phyloP scores from a whole-genome alignment of 2,329 filamentous ascomycete species.

The Delphinella strobiligena region DNA sequence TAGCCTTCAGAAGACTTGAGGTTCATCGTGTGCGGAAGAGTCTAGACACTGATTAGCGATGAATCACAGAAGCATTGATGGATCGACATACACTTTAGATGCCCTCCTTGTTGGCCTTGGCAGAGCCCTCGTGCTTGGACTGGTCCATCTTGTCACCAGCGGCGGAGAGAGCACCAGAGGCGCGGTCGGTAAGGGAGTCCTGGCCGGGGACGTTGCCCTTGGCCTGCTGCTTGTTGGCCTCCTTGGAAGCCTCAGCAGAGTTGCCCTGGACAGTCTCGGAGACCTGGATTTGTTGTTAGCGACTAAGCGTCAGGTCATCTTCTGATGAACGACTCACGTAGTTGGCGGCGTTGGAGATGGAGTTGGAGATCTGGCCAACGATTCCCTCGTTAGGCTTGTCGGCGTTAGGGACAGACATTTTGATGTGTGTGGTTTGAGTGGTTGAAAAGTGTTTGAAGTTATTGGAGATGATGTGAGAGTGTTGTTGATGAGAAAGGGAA shows the following conservation, averaged over 20 bases:
- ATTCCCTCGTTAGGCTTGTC: conserved; percentile 27
- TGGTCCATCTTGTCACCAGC: conserved; percentile 41
- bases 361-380: conserved; percentile 7
- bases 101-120: conserved; percentile 36
- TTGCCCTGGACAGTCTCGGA: conserved; percentile 50
- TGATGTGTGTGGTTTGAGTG: conserved; percentile 15
- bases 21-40: no score
- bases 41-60: no score
- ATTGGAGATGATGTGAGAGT: conserved; percentile 1
- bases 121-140: conserved; percentile 37
- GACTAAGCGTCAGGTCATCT: no score
- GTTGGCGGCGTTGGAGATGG: conserved; percentile 46
- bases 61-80: no score
- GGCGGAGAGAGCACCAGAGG: conserved; percentile 40
- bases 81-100: conserved; percentile 13
- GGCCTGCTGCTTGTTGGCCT: conserved; percentile 51
- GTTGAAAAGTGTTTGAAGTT: conserved; percentile 1
- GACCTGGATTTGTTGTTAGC: no score
- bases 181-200: conserved; percentile 41
- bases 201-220: conserved; percentile 48
- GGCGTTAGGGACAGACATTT: conserved; percentile 33
- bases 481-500: conserved; percentile 6
- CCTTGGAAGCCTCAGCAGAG: conserved; percentile 47
- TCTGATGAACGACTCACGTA: no score
- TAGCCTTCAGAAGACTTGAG: no score